Percentiles rank a stretch among this genome's conserved stretches.
These are phyloP conservation scores for Populus euphratica DNA, from an alignment of 345 rosid genomes.

Conservation along the genomic window DNA sequence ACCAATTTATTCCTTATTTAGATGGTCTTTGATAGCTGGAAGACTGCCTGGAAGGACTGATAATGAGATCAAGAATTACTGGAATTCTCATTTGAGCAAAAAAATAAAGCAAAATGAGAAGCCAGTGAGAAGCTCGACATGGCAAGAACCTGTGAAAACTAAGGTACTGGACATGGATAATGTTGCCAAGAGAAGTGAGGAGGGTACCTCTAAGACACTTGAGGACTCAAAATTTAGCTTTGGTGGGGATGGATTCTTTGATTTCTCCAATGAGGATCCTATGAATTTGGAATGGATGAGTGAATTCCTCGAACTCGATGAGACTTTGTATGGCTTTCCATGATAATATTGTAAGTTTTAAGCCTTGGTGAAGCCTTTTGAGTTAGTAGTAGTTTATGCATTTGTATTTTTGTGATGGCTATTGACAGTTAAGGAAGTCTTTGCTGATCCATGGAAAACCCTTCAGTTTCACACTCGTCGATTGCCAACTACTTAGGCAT, in stretches of 20 bases:
- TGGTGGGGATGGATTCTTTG: constrained; percentile 18
- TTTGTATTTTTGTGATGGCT: background rate
- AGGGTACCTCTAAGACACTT: constrained; percentile 8
- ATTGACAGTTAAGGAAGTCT: background rate
- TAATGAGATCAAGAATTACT: constrained; percentile 52
- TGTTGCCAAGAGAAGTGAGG: background rate
- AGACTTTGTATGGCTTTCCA: constrained; percentile 24
- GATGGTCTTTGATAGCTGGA: constrained; percentile 61
- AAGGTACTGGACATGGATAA: background rate
- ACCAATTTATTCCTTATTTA: background rate
- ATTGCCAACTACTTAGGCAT: background rate
- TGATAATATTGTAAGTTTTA: constrained; percentile 1
- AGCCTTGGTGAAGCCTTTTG: background rate
- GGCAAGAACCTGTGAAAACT: constrained; percentile 1
- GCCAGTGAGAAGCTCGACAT: constrained; percentile 5
- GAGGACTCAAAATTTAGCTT: constrained; percentile 9
- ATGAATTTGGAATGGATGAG: constrained; percentile 45
- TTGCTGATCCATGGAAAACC: background rate
- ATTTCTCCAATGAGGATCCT: constrained; percentile 26
- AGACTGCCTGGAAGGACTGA: constrained; percentile 55
- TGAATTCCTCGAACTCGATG: constrained; percentile 34
- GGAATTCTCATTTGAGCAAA: constrained; percentile 54
- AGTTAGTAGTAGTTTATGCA: background rate
- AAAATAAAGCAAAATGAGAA: constrained; percentile 33
- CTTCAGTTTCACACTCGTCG: background rate